These are phyloP conservation scores for Chlamydomonas reinhardtii DNA, from an alignment of 163 green algal species.

Conservation along the genomic window DNA sequence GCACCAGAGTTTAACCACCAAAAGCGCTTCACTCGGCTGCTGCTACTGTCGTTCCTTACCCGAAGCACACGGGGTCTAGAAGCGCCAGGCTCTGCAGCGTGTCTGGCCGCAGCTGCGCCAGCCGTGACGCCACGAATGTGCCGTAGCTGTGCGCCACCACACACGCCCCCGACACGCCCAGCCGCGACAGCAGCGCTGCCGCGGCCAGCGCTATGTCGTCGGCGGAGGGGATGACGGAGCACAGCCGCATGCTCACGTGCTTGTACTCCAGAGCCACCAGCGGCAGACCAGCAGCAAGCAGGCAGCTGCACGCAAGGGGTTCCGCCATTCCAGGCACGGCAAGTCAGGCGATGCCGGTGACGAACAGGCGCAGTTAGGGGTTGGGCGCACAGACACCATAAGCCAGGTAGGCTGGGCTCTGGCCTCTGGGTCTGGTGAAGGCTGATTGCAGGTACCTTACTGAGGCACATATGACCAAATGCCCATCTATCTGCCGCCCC, in stretches of 20 bases:
- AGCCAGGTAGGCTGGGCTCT: too few species aligned
- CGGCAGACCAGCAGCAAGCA: constrained; percentile 30
- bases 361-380: too few species aligned
- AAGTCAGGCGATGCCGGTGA: too few species aligned
- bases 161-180: constrained; percentile 54
- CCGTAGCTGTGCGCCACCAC: constrained; percentile 71
- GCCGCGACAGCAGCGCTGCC: constrained; percentile 23
- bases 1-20: too few species aligned
- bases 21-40: neutral
- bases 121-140: constrained; percentile 63
- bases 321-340: too few species aligned
- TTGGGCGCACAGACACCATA: too few species aligned
- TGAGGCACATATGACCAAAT: too few species aligned
- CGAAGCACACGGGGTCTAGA: constrained; percentile 56
- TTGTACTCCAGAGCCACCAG: constrained; percentile 52
- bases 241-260: constrained; percentile 66
- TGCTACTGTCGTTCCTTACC: neutral
- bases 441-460: too few species aligned
- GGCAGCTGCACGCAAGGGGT: neutral
- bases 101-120: constrained; percentile 57
- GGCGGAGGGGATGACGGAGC: constrained; percentile 57
- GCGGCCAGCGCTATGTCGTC: constrained; percentile 33
- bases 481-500: too few species aligned
- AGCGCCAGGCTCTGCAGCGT: constrained; percentile 48
- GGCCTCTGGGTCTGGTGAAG: too few species aligned